These are phyloP conservation scores for Xanthoconium separans DNA, from an alignment of 1,284 basidiomycete species.

Conservation along the genomic window DNA sequence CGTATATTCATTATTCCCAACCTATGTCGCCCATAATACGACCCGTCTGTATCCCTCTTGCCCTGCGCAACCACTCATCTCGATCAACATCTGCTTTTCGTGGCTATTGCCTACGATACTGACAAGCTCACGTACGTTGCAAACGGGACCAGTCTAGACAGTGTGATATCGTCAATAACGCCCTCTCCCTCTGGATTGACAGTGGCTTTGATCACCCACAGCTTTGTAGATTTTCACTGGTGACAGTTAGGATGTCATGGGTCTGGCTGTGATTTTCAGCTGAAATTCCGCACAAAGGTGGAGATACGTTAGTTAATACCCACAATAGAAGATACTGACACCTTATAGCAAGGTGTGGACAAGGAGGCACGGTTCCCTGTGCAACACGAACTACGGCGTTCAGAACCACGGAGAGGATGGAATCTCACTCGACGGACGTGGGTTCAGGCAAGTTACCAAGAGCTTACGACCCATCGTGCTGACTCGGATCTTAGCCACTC, in stretches of 20 bases:
- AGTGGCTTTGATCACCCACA: too few relatives aligned
- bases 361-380: too few relatives aligned
- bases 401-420: too few relatives aligned
- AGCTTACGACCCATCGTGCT: too few relatives aligned
- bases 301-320: too few relatives aligned
- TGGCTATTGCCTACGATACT: conserved; percentile 42
- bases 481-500: too few relatives aligned
- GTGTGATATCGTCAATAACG: conserved; percentile 32
- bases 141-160: conserved; percentile 13
- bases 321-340: too few relatives aligned
- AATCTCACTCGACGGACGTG: too few relatives aligned
- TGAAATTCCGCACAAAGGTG: not conserved
- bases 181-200: conserved; percentile 36
- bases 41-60: conserved; percentile 47
- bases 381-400: too few relatives aligned
- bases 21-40: conserved; percentile 41
- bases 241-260: conserved; percentile 42
- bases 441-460: too few relatives aligned
- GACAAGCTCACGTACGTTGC: conserved; percentile 39
- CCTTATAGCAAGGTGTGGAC: too few relatives aligned
- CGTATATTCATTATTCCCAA: conserved; percentile 44
- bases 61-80: conserved; percentile 39
- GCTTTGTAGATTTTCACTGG: too few relatives aligned
- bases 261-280: conserved; percentile 46
- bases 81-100: conserved; percentile 48